These are phyloP conservation scores for Tulasnella sp. DNA, from an alignment of 768 basidiomycete species.

Conservation along the genomic window DNA sequence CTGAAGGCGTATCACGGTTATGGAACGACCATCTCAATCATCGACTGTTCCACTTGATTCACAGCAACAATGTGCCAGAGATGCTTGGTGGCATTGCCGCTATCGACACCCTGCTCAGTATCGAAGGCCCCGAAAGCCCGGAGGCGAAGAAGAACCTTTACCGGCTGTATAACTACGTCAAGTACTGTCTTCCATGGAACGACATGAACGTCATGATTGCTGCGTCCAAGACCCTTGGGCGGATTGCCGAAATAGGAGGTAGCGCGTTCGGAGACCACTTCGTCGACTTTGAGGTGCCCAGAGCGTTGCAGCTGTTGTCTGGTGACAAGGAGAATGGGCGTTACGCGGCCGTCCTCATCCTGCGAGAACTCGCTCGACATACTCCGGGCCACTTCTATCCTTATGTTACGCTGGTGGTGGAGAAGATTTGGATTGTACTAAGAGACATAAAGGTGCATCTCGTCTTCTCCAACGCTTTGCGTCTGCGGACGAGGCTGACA, in stretches of 20 bases:
- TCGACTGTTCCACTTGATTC: conserved; percentile 74
- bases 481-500: background rate
- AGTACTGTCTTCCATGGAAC: conserved; percentile 82
- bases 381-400: conserved; percentile 84
- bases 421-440: conserved; percentile 87
- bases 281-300: conserved; percentile 84
- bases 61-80: conserved; percentile 72
- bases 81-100: conserved; percentile 84
- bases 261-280: conserved; percentile 81
- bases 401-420: conserved; percentile 82
- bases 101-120: conserved; percentile 76
- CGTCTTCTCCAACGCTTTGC: background rate
- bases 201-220: conserved; percentile 93
- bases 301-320: conserved; percentile 74
- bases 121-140: conserved; percentile 73
- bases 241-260: conserved; percentile 80
- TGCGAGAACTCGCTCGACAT: conserved; percentile 89
- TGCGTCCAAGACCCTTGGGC: conserved; percentile 87
- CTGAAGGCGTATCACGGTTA: conserved; percentile 72
- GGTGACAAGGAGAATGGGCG: conserved; percentile 73
- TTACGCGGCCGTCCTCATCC: conserved; percentile 88
- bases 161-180: conserved; percentile 89
- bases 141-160: conserved; percentile 60
- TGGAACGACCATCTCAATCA: conserved; percentile 85
- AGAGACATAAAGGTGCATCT: conserved; percentile 70